phyloP scores from a whole-genome alignment of 2,329 filamentous ascomycete genomes.

The Aspergillus sp. region DNA sequence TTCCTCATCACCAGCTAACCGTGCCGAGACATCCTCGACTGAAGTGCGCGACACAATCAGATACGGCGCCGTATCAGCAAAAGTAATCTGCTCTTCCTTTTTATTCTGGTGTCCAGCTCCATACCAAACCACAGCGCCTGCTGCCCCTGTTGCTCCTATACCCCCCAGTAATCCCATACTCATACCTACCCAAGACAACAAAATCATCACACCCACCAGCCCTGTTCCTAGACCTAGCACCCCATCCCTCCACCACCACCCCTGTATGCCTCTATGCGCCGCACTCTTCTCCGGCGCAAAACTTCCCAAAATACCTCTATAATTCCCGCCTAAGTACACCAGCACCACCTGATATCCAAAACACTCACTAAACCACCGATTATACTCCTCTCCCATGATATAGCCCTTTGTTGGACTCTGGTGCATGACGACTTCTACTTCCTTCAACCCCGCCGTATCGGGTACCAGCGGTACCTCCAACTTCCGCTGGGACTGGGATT shows the following conservation, averaged over 20 bases:
- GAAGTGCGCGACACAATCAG: conserved; percentile 71
- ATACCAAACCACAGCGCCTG: conserved; percentile 9
- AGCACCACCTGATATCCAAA: conserved; percentile 65
- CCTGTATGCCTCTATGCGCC: conserved; percentile 13
- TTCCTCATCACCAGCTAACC: conserved; percentile 52
- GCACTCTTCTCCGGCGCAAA: conserved; percentile 48
- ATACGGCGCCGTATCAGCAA: conserved; percentile 55
- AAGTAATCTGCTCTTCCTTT: conserved; percentile 31
- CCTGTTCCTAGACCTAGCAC: neutral
- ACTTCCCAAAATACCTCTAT: conserved; percentile 64
- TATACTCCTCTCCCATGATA: conserved; percentile 62
- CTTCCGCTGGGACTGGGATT: conserved; percentile 7
- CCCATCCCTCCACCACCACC: too few relatives aligned
- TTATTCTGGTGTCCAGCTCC: neutral
- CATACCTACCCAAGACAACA: conserved; percentile 9
- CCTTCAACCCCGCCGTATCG: conserved; percentile 47
- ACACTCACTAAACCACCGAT: conserved; percentile 67
- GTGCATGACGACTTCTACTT: conserved; percentile 60
- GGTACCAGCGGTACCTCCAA: conserved; percentile 62
- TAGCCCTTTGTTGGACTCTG: conserved; percentile 60
- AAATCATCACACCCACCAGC: conserved; percentile 10
- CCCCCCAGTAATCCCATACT: neutral
- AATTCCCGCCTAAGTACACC: conserved; percentile 65
- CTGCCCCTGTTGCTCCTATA: conserved; percentile 9
- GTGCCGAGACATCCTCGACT: conserved; percentile 63